phyloP scores from a whole-genome alignment of 2,329 filamentous ascomycete genomes.

The Plectosphaerella sp. region DNA sequence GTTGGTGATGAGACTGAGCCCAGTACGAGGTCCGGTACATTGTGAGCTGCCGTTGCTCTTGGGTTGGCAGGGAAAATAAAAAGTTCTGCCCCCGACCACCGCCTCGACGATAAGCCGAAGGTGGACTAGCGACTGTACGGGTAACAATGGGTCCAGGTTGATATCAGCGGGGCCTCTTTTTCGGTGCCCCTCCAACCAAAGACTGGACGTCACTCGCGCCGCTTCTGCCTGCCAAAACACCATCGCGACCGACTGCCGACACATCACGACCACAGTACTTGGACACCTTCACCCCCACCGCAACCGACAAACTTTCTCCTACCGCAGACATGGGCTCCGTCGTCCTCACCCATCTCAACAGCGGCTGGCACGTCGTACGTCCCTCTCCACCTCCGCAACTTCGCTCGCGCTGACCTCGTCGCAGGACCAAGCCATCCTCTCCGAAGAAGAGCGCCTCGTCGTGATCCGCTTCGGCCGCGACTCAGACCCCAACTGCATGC shows the following conservation, averaged over 20 bases:
- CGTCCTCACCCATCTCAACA: slow-evolving; percentile 83
- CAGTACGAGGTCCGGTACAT: too few relatives aligned
- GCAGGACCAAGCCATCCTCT: slow-evolving; percentile 20
- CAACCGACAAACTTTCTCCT: neutral
- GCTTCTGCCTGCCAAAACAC: neutral
- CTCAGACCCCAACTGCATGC: slow-evolving; percentile 70
- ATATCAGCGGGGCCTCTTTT: neutral
- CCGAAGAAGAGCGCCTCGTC: slow-evolving; percentile 86
- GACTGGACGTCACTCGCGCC: neutral
- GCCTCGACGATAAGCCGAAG: slow-evolving; percentile 1
- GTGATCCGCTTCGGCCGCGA: slow-evolving; percentile 92
- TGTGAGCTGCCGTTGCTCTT: too few relatives aligned
- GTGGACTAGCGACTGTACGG: slow-evolving; percentile 6
- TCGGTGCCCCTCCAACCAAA: slow-evolving; percentile 2
- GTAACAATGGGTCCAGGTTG: neutral
- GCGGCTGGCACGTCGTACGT: slow-evolving; percentile 98
- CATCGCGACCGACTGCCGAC: neutral
- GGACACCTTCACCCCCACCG: neutral
- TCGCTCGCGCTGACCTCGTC: neutral
- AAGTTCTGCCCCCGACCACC: slow-evolving; percentile 12
- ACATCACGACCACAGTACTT: too few relatives aligned
- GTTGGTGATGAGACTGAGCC: neutral
- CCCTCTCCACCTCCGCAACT: slow-evolving; percentile 62
- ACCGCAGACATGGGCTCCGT: slow-evolving; percentile 64
- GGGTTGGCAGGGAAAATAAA: slow-evolving; percentile 10